Evolutionary conservation across 345 rosid species (phyloP), one percentile per base, ranked within the genome.

Genomic region (Cardamine chenopodiifolia): DNA sequence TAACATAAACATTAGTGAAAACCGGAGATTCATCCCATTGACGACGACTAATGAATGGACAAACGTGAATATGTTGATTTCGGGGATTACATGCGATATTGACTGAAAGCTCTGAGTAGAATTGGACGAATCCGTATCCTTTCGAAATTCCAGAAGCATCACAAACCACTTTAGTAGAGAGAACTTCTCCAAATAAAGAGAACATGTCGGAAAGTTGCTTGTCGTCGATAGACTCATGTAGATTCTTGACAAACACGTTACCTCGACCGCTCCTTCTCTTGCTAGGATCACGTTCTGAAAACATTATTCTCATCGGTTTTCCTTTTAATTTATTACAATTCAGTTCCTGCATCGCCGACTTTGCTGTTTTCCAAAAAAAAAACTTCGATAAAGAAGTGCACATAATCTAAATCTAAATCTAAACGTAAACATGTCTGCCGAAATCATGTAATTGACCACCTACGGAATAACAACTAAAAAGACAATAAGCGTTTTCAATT

Each of bases 221-320:
- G 48, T 80, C 70, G 65, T 39, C 52, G 23, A 89, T 57, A 9
- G 85, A 80, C 42, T 72, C 71, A 49, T 74, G 72, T 8, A 90
- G 82, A 75, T 89, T 89, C 83, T 87, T 89, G 72, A 87, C 87
- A 60, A 81, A 90, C 53, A 90, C 84, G 75, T 87, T 90, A 53
- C 80, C 89, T 22, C 77, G 8, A 2, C 87, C 87, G 7, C 72
- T 76, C 79, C 59, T 82, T 58, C 94, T 77, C 1, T 66, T 67
- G 19, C 58, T 67, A 66, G 92, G 88, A 61, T 89, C 78, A 42
- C 86, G 83, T 49, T 87, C 81, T 45, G 78, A 77, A 86, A 85
- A 83, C 85, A 84, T 86, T 70, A 87, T 73, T 77, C 92, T 87
- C 84, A 89, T 78, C 1, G 81, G 53, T 66, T 80, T 88, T 47